Base-by-base conservation (phyloP, 768 basidiomycete genomes). In the Gloeopeniophorella convolvens region DNA sequence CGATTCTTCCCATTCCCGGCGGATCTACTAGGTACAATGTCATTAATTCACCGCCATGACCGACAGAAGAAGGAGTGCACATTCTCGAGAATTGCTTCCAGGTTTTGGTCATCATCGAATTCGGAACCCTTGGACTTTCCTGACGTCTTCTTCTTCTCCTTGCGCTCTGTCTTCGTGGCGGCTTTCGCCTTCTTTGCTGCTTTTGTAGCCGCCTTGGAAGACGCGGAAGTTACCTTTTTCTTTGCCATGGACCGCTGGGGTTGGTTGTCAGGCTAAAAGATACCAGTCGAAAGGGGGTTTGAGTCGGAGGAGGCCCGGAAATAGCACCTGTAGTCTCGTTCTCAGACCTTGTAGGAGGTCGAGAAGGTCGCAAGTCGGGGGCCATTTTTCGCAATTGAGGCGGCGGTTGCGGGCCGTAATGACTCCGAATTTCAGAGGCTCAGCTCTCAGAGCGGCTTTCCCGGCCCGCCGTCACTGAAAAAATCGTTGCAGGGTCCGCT, bases 21-120 rank as follows among this genome's bases (percentile, higher is more conserved):
- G 76, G 67, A 87, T 82, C 83, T 87, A 82, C 74, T 77, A 33
- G 35, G 16, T n/a, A n/a, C n/a, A 33, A 37, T 16, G 42, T 30
- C 35, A 13, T 50, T 11, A 39, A 49, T 50, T 45, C 28, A 24
- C 33, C 21, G 39, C 23, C 43, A 3, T 24, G 18, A 51, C 16
- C 9, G 24, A 12, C 26, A 37, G 18, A 31, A 45, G n/a, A 39
- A 28, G 27, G 36, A 27, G 16, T 59, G 59, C 55, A 89, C 89
- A 75, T 80, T 78, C 60, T 89, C 90, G 27, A 94, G 74, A 51
- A 94, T 90, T 3, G 73, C 77, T 60, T 95, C 89, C 5, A 95
- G 72, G 72, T 94, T 87, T 55, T 89, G 77, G 50, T 85, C 82
- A 24, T 79, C 77, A 33, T 80, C 80, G 5, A 72, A 74, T 28